Evolutionary conservation across 345 rosid genomes (phyloP).

Genomic region (Aquilaria yunnanensis): DNA sequence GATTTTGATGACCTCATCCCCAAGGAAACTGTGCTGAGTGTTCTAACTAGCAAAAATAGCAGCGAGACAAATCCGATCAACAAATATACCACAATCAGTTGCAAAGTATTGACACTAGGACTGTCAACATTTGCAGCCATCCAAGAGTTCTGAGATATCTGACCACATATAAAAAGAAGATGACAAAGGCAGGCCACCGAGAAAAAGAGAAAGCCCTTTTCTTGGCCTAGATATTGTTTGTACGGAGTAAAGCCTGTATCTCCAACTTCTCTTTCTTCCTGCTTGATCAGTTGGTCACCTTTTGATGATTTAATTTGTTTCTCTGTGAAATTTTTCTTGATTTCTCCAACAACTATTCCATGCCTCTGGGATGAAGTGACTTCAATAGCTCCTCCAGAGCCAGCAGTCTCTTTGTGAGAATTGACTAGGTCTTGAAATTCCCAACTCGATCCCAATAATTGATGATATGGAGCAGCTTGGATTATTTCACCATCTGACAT

Average conservation of each 20-base stretch:
- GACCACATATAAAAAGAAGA: constrained; percentile 38
- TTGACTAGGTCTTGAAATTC: constrained; percentile 85
- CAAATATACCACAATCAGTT: constrained; percentile 49
- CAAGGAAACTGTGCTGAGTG: constrained; percentile 36
- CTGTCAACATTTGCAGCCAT: constrained; percentile 72
- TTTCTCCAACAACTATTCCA: constrained; percentile 39
- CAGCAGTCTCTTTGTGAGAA: constrained; percentile 95
- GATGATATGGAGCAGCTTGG: constrained; percentile 64
- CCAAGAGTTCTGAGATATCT: constrained; percentile 65
- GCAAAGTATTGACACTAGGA: constrained; percentile 46
- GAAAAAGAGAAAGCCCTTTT: constrained; percentile 57
- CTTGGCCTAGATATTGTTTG: constrained; percentile 52
- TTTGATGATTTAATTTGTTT: constrained; percentile 34
- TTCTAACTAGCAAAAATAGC: constrained; percentile 36
- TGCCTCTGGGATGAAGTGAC: constrained; percentile 28
- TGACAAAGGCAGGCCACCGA: constrained; percentile 35
- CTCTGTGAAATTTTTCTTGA: constrained; percentile 38
- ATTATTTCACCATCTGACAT: constrained; percentile 87
- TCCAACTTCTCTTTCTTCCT: constrained; percentile 78
- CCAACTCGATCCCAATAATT: constrained; percentile 50
- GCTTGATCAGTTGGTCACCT: constrained; percentile 73
- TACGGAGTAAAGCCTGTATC: constrained; percentile 76
- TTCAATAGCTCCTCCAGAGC: constrained; percentile 53
- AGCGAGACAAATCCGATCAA: constrained; percentile 36
- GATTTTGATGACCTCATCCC: constrained; percentile 57